Evolutionary conservation across 2,329 filamentous ascomycete genomes (phyloP).

Genomic region (Aspergillus unguis): DNA sequence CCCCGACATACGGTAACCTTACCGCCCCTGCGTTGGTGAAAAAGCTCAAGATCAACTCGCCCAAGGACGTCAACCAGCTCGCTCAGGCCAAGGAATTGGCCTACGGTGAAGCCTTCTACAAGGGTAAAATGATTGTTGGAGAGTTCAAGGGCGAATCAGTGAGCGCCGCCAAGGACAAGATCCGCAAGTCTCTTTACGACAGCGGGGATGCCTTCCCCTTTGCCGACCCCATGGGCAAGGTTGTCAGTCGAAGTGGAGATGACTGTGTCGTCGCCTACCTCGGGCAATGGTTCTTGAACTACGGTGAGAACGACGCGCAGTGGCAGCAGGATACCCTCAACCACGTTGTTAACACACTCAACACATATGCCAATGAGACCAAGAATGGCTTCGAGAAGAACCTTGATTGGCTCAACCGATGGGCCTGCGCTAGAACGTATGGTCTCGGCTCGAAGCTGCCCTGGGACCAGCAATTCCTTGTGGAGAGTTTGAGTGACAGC

Average conservation of each 20-base stretch:
- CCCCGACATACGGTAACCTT: slow-evolving; percentile 80
- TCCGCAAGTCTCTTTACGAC: slow-evolving; percentile 73
- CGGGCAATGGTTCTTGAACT: slow-evolving; percentile 98
- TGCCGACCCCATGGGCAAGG: slow-evolving; percentile 85
- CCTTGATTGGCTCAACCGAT: slow-evolving; percentile 88
- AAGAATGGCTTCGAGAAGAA: slow-evolving; percentile 80
- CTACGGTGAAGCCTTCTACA: slow-evolving; percentile 97
- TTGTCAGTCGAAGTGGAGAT: slow-evolving; percentile 84
- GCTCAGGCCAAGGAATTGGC: slow-evolving; percentile 92
- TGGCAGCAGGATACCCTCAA: slow-evolving; percentile 76
- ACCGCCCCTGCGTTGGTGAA: slow-evolving; percentile 81
- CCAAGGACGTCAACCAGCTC: slow-evolving; percentile 88
- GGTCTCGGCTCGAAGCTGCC: slow-evolving; percentile 91
- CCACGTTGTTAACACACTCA: slow-evolving; percentile 68
- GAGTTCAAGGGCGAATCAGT: slow-evolving; percentile 86
- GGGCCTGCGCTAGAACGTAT: slow-evolving; percentile 89
- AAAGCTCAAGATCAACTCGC: slow-evolving; percentile 92
- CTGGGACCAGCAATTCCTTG: slow-evolving; percentile 86
- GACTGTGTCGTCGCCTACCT: slow-evolving; percentile 90
- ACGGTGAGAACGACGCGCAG: slow-evolving; percentile 73
- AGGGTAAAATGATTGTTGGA: slow-evolving; percentile 82
- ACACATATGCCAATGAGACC: slow-evolving; percentile 76
- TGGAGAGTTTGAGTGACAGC: slow-evolving; percentile 87
- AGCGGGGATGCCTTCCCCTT: slow-evolving; percentile 81
- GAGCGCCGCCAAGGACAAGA: slow-evolving; percentile 79